Conservation (phyloP, 1,284 basidiomycete genomes). For the Puccinia novopanici region DNA sequence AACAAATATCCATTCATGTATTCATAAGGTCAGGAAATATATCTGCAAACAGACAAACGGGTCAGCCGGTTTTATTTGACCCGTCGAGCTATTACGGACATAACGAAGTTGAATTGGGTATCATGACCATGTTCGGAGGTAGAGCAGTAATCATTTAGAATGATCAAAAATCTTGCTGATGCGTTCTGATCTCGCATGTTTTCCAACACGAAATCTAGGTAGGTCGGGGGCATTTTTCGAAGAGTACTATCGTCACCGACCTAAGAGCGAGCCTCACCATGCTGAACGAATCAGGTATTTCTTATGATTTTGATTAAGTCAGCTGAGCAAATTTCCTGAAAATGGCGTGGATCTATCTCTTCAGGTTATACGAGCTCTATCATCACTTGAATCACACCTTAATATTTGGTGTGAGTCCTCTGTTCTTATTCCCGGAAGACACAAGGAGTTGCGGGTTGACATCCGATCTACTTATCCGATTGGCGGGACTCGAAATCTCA, state of each 20-base stretch:
- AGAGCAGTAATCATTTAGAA: background rate
- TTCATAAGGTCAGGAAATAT: conserved; percentile 76
- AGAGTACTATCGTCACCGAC: conserved; percentile 71
- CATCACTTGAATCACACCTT: conserved; percentile 76
- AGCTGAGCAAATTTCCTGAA: background rate
- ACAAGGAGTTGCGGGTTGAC: background rate
- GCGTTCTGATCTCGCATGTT: background rate
- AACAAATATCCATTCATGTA: background rate
- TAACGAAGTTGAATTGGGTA: conserved; percentile 81
- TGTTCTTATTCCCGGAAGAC: background rate
- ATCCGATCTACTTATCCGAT: background rate
- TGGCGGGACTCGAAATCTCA: background rate
- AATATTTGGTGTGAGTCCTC: conserved; percentile 52
- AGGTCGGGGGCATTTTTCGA: conserved; percentile 71
- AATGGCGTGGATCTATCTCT: background rate
- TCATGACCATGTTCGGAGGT: conserved; percentile 79
- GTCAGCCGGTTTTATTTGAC: conserved; percentile 74
- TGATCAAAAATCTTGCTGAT: background rate
- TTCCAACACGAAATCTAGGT: conserved; percentile 59
- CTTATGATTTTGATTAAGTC: conserved; percentile 60
- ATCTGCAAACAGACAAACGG: conserved; percentile 66
- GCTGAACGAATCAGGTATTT: conserved; percentile 65
- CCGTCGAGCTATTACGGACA: conserved; percentile 81
- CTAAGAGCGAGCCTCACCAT: conserved; percentile 74
- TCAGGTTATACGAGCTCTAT: conserved; percentile 73